Conservation (phyloP, 2,329 filamentous ascomycete species). For the Cadophora malorum region DNA sequence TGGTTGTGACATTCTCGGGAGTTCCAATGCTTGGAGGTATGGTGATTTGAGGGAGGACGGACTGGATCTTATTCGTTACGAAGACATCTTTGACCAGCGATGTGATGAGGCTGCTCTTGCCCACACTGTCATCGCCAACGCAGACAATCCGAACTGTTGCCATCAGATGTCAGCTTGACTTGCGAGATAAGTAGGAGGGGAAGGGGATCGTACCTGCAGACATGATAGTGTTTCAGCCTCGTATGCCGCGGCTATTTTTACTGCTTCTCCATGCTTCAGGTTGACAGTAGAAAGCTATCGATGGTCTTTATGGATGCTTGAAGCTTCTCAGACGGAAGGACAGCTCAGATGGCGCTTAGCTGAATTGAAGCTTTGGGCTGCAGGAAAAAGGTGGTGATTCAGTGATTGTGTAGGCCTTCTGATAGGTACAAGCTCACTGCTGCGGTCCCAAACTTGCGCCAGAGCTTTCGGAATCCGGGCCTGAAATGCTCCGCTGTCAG, state of each 20-base stretch:
- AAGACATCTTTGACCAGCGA: slow-evolving; percentile 98
- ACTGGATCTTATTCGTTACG: slow-evolving; percentile 92
- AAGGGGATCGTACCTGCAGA: slow-evolving; percentile 39
- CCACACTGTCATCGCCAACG: slow-evolving; percentile 94
- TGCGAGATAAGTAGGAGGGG: background rate
- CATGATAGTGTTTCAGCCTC: slow-evolving; percentile 42
- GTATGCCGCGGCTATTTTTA: slow-evolving; percentile 34
- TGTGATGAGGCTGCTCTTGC: slow-evolving; percentile 91
- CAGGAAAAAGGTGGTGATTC: slow-evolving; percentile 5
- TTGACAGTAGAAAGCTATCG: background rate
- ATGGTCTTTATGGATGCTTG: background rate
- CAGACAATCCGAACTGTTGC: slow-evolving; percentile 83
- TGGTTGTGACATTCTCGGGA: slow-evolving; percentile 95
- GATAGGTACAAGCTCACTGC: slow-evolving; percentile 7
- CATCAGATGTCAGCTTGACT: slow-evolving; percentile 4
- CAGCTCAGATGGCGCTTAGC: slow-evolving; percentile 15
- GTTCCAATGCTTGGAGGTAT: slow-evolving; percentile 92
- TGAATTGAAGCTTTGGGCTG: background rate
- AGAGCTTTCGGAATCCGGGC: slow-evolving; percentile 15
- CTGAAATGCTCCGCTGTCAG: slow-evolving; percentile 23
- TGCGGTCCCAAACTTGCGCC: background rate
- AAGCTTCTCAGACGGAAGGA: background rate
- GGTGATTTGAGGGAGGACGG: slow-evolving; percentile 92
- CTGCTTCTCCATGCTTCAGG: slow-evolving; percentile 27
- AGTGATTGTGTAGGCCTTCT: slow-evolving; percentile 11